phyloP scores from a whole-genome alignment of 805 yeast species.

The Komagataella pseudopastoris region DNA sequence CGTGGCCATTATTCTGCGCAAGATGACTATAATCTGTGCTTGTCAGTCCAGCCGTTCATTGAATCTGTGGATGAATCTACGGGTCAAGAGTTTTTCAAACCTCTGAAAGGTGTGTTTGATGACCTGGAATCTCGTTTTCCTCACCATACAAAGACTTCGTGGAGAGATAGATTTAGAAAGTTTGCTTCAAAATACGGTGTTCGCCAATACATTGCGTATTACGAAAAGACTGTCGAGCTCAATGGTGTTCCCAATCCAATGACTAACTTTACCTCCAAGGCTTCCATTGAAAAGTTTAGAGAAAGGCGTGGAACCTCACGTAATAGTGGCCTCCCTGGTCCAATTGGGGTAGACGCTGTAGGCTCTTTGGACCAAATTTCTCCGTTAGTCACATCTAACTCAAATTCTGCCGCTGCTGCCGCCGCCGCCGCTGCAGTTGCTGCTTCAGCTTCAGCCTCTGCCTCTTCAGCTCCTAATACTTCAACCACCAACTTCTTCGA shows the following conservation, averaged over 20 bases:
- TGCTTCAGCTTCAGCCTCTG: not conserved
- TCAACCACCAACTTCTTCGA: not conserved
- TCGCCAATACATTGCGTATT: constrained; percentile 38
- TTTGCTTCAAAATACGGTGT: constrained; percentile 53
- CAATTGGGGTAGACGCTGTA: not conserved
- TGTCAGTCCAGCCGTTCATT: constrained; percentile 17
- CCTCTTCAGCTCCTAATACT: not conserved
- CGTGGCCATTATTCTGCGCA: constrained; percentile 55
- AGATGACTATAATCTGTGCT: constrained; percentile 53
- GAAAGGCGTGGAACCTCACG: constrained; percentile 3
- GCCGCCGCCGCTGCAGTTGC: not conserved
- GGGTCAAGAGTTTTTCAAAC: not conserved
- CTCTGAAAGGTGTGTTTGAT: constrained; percentile 18
- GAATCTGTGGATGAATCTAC: constrained; percentile 7
- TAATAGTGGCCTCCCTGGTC: not conserved
- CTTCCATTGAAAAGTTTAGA: constrained; percentile 8
- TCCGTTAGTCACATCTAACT: not conserved
- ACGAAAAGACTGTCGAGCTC: constrained; percentile 24
- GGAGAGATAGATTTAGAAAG: constrained; percentile 74
- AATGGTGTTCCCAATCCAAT: constrained; percentile 38
- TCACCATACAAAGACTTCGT: constrained; percentile 53
- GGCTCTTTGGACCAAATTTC: not conserved
- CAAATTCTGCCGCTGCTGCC: constrained; percentile 1
- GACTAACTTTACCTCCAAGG: constrained; percentile 36
- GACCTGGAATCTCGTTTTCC: constrained; percentile 25